phyloP scores from a whole-genome alignment of 768 basidiomycete genomes.

The Phylloporus arenicola region DNA sequence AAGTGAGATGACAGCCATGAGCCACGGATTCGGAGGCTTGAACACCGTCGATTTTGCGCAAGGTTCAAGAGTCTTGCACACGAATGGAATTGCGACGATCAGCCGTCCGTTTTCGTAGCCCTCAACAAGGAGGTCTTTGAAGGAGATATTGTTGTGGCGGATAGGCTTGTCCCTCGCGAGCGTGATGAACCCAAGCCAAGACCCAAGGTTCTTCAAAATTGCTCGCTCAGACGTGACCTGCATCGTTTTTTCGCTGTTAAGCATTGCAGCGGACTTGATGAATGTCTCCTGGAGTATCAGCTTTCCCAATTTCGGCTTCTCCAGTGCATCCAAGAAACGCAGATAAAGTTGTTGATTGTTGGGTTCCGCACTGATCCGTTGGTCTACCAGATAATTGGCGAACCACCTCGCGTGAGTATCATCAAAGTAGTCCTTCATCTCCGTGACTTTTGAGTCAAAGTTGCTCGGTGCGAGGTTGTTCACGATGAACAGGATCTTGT shows the following conservation, averaged over 20 bases:
- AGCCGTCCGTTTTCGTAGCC: constrained; percentile 90
- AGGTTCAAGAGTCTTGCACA: constrained; percentile 93
- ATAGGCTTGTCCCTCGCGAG: constrained; percentile 90
- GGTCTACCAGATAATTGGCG: constrained; percentile 94
- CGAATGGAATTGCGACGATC: constrained; percentile 93
- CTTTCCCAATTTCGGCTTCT: constrained; percentile 58
- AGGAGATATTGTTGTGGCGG: constrained; percentile 86
- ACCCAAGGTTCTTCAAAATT: constrained; percentile 87
- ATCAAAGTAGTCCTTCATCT: constrained; percentile 82
- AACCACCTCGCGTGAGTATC: constrained; percentile 91
- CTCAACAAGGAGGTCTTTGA: constrained; percentile 96
- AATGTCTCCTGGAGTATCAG: constrained; percentile 93
- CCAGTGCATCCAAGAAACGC: constrained; percentile 83
- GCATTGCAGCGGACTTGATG: constrained; percentile 73
- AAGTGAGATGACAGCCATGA: constrained; percentile 90
- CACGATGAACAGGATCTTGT: constrained; percentile 94
- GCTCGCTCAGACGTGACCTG: constrained; percentile 80
- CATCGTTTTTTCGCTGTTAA: constrained; percentile 90
- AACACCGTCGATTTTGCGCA: constrained; percentile 89
- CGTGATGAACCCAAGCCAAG: constrained; percentile 93
- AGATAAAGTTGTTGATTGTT: constrained; percentile 97
- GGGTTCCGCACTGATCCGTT: constrained; percentile 91
- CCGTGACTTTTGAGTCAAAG: constrained; percentile 79
- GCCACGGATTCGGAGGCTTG: constrained; percentile 95
- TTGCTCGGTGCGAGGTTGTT: constrained; percentile 96